Base-by-base conservation (phyloP, 768 basidiomycete species). In the Suillus spraguei region DNA sequence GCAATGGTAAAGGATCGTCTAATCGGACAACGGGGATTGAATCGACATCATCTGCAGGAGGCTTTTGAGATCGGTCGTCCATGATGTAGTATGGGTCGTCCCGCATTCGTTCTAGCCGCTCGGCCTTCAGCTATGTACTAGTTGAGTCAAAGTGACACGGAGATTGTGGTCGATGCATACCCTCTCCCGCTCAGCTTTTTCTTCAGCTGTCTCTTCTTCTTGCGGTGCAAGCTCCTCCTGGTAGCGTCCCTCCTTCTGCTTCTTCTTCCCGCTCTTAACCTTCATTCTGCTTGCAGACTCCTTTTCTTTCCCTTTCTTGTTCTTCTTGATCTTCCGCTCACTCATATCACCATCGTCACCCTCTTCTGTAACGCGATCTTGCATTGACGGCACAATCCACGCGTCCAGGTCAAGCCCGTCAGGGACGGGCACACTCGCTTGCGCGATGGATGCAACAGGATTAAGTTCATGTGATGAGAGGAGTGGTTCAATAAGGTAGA, bases 11-110 rank as follows among this genome's bases (percentile, higher is more conserved):
- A 2, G 85, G 88, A 63, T 83, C 87, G 47, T 97, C 92, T 53
- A 99, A 77, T 64, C 81, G 85, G 36, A 98, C 93, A 28, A 99
- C 86, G 1, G 97, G 96, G 75, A 99, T 98, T 10, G 89, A 85
- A 68, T 97, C 95, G n/a, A 97, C 67, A 70, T 97, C 94, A 14
- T 86, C 83, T 9, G 76, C 65, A 3, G 35, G 46, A 33, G 61
- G 60, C 61, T 75, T 79, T 66, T 80, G 71, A 1, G 84, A 79
- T 60, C 73, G 77, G 47, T 86, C 85, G 66, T 92, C 90, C 44
- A 88, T 81, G 66, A 97, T 88, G 75, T 97, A 96, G 77, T 95
- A 97, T 5, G 96, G 95, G 71, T 99, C 95, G 65, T 94, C 92
- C 46, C 86, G 85, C 66, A 89, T 80, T 64, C 89, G 86, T 58